Conservation (phyloP, 257 asterid genomes). For the Oldenlandia corymbosa region DNA sequence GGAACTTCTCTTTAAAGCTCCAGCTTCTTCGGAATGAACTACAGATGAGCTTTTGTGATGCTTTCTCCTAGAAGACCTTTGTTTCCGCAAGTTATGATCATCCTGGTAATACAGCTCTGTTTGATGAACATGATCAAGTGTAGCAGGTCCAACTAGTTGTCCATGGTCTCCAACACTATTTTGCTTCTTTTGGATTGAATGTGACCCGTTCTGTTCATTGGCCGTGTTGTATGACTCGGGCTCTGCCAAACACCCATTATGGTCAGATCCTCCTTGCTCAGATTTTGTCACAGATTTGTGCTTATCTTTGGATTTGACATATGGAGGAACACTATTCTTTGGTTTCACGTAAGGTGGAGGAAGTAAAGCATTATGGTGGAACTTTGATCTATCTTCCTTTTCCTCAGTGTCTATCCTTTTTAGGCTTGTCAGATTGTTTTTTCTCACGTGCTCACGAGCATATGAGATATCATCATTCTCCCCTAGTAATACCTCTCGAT, state of each 20-base stretch:
- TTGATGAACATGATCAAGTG: conserved; percentile 21
- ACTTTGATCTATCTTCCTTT: conserved; percentile 34
- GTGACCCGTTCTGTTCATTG: conserved; percentile 20
- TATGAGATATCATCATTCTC: conserved; percentile 29
- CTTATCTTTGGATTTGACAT: conserved; percentile 49
- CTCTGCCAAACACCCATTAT: conserved; percentile 20
- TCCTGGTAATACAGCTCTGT: conserved; percentile 34
- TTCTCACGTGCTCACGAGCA: conserved; percentile 16
- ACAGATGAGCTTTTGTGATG: conserved; percentile 53
- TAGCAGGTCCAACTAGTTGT: conserved; percentile 19
- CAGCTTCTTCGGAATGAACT: conserved; percentile 38
- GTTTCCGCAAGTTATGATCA: conserved; percentile 50
- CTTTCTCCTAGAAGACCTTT: conserved; percentile 63
- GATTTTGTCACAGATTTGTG: conserved; percentile 31
- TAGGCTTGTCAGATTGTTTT: conserved; percentile 22
- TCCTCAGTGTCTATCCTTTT: conserved; percentile 27
- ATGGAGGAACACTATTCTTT: conserved; percentile 51
- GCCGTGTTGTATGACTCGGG: conserved; percentile 18
- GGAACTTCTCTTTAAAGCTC: conserved; percentile 40
- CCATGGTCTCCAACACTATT: conserved; percentile 24
- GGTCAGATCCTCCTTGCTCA: conserved; percentile 27
- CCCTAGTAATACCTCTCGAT: conserved; percentile 22
- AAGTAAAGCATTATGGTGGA: conserved; percentile 30
- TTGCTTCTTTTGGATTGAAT: conserved; percentile 20
- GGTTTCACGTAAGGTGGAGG: conserved; percentile 81